phyloP scores from a whole-genome alignment of 2,329 filamentous ascomycete species.

The Xylariales sp. region DNA sequence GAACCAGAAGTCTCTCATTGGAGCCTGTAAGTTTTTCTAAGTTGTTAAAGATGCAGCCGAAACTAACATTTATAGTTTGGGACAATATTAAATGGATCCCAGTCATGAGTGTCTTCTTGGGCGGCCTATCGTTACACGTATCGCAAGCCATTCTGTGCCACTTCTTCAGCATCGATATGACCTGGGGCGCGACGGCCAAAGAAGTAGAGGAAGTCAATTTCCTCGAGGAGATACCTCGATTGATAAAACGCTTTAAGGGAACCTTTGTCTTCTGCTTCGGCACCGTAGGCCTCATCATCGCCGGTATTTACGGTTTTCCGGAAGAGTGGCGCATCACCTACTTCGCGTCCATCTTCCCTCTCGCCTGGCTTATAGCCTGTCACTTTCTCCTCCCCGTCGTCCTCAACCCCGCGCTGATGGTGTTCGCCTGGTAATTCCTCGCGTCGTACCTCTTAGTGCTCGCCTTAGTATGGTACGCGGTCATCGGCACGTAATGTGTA shows the following conservation, averaged over 20 bases:
- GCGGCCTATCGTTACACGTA: constrained; percentile 57
- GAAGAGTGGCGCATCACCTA: constrained; percentile 64
- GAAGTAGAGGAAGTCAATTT: constrained; percentile 51
- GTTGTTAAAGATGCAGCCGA: not conserved
- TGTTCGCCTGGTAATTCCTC: constrained; percentile 65
- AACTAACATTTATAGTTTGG: constrained; percentile 51
- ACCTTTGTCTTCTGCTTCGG: constrained; percentile 48
- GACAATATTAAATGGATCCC: constrained; percentile 66
- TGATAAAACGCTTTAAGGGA: constrained; percentile 50
- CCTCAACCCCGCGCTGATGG: constrained; percentile 73
- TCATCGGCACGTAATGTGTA: constrained; percentile 32
- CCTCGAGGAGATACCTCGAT: constrained; percentile 49
- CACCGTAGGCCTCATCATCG: constrained; percentile 48
- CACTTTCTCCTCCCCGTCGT: constrained; percentile 70
- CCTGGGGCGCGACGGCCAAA: constrained; percentile 52
- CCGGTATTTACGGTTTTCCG: constrained; percentile 48
- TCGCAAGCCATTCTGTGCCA: constrained; percentile 56
- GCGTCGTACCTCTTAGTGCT: not conserved
- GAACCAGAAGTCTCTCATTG: constrained; percentile 61
- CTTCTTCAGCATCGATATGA: constrained; percentile 58
- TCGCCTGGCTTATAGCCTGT: constrained; percentile 61
- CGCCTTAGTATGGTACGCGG: not conserved
- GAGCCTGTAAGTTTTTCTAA: constrained; percentile 51
- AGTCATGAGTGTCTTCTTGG: constrained; percentile 57
- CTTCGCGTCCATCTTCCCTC: constrained; percentile 70